Conservation (phyloP, 1,139 yeast species). For the Starmera stellimalicola region DNA sequence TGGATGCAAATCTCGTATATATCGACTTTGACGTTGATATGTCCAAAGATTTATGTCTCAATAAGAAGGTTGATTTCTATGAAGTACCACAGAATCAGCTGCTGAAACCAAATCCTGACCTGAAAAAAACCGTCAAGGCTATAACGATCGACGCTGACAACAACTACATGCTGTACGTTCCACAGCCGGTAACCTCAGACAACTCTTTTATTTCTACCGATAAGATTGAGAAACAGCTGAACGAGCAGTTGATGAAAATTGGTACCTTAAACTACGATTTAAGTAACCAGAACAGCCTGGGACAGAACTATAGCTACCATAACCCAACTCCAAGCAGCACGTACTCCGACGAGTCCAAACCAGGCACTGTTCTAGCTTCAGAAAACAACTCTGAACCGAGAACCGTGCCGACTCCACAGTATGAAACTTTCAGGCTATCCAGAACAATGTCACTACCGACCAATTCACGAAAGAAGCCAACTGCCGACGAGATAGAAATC, state of each 20-base stretch:
- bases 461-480: constrained; percentile 5
- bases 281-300: too few species aligned
- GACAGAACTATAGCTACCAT: too few species aligned
- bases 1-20: constrained; percentile 15
- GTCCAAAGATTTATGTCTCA: constrained; percentile 13
- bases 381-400: constrained; percentile 5
- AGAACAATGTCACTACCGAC: constrained; percentile 16
- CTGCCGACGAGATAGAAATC: constrained; percentile 4
- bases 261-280: too few species aligned
- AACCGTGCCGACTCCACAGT: background rate
- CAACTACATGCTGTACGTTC: constrained; percentile 16
- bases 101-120: constrained; percentile 9
- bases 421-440: constrained; percentile 1
- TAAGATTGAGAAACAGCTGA: constrained; percentile 9
- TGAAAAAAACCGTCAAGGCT: constrained; percentile 8
- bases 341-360: too few species aligned
- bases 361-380: too few species aligned
- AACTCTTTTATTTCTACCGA: constrained; percentile 10
- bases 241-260: constrained; percentile 10
- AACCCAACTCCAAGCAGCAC: too few species aligned
- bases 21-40: constrained; percentile 14
- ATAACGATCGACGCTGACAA: constrained; percentile 17
- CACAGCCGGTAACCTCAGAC: constrained; percentile 12
- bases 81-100: constrained; percentile 7
- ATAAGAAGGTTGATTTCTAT: constrained; percentile 10